Conservation (phyloP, 495 filamentous ascomycete genomes). For the Aspergillus baeticus region DNA sequence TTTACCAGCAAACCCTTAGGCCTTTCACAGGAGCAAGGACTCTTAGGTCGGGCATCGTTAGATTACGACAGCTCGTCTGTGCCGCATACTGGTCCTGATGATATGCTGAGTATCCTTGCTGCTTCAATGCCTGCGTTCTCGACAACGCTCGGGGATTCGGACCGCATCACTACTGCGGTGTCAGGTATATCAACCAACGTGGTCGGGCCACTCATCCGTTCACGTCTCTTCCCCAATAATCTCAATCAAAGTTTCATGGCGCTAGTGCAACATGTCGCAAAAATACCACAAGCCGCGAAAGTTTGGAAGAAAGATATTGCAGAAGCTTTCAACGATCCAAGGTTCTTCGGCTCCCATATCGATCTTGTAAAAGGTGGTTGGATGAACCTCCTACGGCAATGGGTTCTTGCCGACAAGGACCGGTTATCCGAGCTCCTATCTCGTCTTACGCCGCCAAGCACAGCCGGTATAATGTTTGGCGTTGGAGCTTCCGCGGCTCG, state of each 20-base stretch:
- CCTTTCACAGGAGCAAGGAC: conserved; percentile 44
- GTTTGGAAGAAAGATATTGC: conserved; percentile 89
- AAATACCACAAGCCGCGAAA: conserved; percentile 77
- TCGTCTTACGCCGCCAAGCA: conserved; percentile 78
- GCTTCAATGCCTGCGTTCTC: conserved; percentile 77
- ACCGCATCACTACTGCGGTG: conserved; percentile 75
- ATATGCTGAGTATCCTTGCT: conserved; percentile 77
- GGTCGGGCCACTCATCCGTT: conserved; percentile 77
- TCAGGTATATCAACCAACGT: conserved; percentile 79
- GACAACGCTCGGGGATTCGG: conserved; percentile 81
- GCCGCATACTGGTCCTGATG: conserved; percentile 56
- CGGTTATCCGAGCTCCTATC: conserved; percentile 76
- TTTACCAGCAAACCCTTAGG: conserved; percentile 84
- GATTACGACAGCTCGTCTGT: conserved; percentile 42
- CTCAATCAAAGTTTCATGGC: conserved; percentile 67
- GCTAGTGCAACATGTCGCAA: conserved; percentile 74
- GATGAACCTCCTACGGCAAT: conserved; percentile 81
- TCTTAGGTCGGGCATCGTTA: conserved; percentile 42
- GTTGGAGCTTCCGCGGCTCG: conserved; percentile 94
- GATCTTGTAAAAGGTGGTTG: conserved; percentile 68
- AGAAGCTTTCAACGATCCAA: conserved; percentile 87
- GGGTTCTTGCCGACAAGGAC: conserved; percentile 82
- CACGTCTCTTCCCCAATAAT: conserved; percentile 86
- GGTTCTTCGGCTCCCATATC: conserved; percentile 72
- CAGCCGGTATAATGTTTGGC: conserved; percentile 97